Conservation (phyloP, 345 rosid genomes). For the Barbarea vulgaris region DNA sequence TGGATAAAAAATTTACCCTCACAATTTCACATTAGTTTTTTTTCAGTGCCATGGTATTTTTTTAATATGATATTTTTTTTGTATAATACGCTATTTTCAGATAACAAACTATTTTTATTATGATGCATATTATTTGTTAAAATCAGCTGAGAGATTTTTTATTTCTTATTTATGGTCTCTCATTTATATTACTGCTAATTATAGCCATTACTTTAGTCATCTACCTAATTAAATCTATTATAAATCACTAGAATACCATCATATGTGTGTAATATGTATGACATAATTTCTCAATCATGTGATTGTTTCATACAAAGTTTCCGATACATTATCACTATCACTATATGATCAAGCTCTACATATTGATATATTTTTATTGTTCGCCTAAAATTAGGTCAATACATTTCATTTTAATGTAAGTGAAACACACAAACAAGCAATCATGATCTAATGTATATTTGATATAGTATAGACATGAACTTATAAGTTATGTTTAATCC, state of each 20-base stretch:
- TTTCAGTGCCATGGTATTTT: not conserved
- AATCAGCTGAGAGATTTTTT: not conserved
- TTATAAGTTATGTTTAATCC: not conserved
- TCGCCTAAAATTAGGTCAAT: too few relatives aligned
- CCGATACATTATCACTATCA: too few relatives aligned
- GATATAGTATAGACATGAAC: not conserved
- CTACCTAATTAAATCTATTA: not conserved
- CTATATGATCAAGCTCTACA: too few relatives aligned
- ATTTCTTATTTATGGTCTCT: not conserved
- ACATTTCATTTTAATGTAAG: too few relatives aligned
- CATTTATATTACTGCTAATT: not conserved
- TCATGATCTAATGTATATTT: too few relatives aligned
- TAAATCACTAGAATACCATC: not conserved
- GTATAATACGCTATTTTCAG: not conserved
- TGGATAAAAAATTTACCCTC: not conserved
- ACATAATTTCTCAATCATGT: not conserved
- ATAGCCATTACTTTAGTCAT: not conserved
- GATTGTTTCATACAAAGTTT: not conserved
- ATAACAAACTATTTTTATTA: not conserved
- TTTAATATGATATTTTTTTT: not conserved
- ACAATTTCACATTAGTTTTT: not conserved
- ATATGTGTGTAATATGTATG: not conserved
- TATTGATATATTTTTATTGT: too few relatives aligned
- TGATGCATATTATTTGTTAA: not conserved
- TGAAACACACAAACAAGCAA: too few relatives aligned